Conservation (phyloP, 1,284 basidiomycete genomes). For the Flammula alnicola region DNA sequence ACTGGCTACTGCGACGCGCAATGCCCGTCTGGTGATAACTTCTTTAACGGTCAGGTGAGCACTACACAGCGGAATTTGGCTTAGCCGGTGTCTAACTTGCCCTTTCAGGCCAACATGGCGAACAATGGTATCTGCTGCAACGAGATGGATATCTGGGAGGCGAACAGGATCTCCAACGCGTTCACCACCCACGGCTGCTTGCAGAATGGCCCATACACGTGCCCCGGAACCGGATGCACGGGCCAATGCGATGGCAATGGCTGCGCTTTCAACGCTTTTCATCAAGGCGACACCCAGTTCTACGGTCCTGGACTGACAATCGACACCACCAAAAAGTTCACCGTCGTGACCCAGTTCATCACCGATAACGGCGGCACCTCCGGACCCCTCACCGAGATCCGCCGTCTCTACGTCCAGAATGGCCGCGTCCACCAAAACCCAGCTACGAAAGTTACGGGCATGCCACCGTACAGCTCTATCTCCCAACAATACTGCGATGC, state of each 20-base stretch:
- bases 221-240: slow-evolving; percentile 32
- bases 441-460: slow-evolving; percentile 15
- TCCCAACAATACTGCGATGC: slow-evolving; percentile 15
- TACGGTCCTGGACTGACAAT: slow-evolving; percentile 48
- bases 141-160: slow-evolving; percentile 60
- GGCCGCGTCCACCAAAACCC: slow-evolving; percentile 31
- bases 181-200: slow-evolving; percentile 55
- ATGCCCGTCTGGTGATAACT: slow-evolving; percentile 57
- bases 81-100: slow-evolving; percentile 3
- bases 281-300: slow-evolving; percentile 54
- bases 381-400: slow-evolving; percentile 55
- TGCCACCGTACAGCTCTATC: slow-evolving; percentile 16
- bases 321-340: slow-evolving; percentile 38
- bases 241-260: slow-evolving; percentile 54
- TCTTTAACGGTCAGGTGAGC: slow-evolving; percentile 54
- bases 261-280: slow-evolving; percentile 64
- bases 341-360: slow-evolving; percentile 60
- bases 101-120: slow-evolving; percentile 30
- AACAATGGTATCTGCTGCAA: slow-evolving; percentile 50
- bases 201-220: slow-evolving; percentile 33
- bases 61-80: background rate
- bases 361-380: slow-evolving; percentile 48
- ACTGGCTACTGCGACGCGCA: slow-evolving; percentile 60
- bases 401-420: slow-evolving; percentile 59
- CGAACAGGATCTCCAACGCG: slow-evolving; percentile 43